Base-by-base conservation (phyloP, 2,329 filamentous ascomycete species). In the Cladosporium sp. region DNA sequence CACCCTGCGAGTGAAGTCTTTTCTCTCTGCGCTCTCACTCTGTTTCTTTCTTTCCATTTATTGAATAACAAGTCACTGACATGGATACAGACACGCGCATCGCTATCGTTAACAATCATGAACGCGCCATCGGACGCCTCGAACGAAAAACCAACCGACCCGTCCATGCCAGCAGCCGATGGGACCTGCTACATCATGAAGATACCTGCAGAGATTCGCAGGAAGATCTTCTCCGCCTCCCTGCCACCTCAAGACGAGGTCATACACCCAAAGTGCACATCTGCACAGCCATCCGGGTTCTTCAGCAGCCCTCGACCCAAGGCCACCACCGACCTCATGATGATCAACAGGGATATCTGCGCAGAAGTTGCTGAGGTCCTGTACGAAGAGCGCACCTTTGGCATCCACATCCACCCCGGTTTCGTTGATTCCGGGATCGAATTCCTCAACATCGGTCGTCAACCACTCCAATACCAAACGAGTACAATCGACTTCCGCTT, bases 341-440 rank as follows among this genome's bases (percentile, higher is more conserved):
- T 52, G 9, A 32, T 66, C 33, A 56, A 56, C 54, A 59, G 55
- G 38, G 42, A 49, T 11, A 51, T 64, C 47, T 52, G 51, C 15
- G 25, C 46, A 9, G 56, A 59, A 11, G 47, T 66, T 25, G 38
- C 56, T 4, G 30, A 43, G 7, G 39, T 47, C 16, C n/a, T 63
- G 4, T 66, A 65, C 40, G 53, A 62, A 30, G 63, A 66, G 53
- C 60, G 59, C 49, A 47, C 42, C 15, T 63, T 63, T 53, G 52
- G 54, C 45, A 52, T 63, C 25, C 62, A 65, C 46, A 57, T 64
- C 7, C 61, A 65, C 38, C 57, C 61, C 42, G 62, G 61, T 16
- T 43, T 59, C 20, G 33, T 41, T 12, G 29, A 49, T 13, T 61
- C 60, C 8, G 63, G 64, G 16, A 55, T 65, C 48, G 64, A 66